Evolutionary conservation across 2,329 filamentous ascomycete species (phyloP).

Genomic region (Cladophialophora exuberans): DNA sequence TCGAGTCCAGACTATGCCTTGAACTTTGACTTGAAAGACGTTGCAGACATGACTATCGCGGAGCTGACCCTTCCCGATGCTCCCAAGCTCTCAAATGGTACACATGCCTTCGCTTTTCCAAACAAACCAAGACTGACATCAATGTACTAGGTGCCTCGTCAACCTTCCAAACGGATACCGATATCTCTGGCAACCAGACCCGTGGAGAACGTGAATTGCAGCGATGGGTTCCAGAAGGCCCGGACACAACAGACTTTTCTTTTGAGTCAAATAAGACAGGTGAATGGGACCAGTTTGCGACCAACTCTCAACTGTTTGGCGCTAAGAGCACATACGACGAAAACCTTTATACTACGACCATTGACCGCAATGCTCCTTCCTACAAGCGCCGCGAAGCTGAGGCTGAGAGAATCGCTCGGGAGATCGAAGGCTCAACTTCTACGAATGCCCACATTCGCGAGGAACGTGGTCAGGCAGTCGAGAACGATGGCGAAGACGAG

Average conservation of each 20-base stretch:
- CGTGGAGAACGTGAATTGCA: constrained; percentile 76
- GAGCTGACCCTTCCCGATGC: constrained; percentile 58
- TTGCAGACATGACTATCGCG: constrained; percentile 58
- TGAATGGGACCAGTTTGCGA: constrained; percentile 91
- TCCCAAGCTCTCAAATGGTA: constrained; percentile 63
- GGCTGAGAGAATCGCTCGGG: constrained; percentile 81
- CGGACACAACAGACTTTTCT: constrained; percentile 68
- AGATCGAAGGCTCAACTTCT: constrained; percentile 78
- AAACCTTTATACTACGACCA: constrained; percentile 88
- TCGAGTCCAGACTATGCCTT: constrained; percentile 54
- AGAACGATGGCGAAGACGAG: constrained; percentile 74
- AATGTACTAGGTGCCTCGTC: constrained; percentile 61
- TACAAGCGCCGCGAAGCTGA: constrained; percentile 77
- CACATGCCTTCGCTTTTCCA: constrained; percentile 18
- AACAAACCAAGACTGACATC: constrained; percentile 2
- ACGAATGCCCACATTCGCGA: constrained; percentile 85
- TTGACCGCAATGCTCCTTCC: constrained; percentile 80
- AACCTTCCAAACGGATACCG: constrained; percentile 81
- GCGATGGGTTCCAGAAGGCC: constrained; percentile 74
- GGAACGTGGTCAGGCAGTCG: constrained; percentile 73
- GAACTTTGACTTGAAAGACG: constrained; percentile 65
- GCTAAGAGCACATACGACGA: constrained; percentile 90
- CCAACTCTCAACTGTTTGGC: constrained; percentile 85
- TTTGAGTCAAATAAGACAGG: constrained; percentile 64
- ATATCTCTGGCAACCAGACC: constrained; percentile 76